Evolutionary conservation across 768 basidiomycete genomes (phyloP).

Genomic region (Leccinum arenicola): DNA sequence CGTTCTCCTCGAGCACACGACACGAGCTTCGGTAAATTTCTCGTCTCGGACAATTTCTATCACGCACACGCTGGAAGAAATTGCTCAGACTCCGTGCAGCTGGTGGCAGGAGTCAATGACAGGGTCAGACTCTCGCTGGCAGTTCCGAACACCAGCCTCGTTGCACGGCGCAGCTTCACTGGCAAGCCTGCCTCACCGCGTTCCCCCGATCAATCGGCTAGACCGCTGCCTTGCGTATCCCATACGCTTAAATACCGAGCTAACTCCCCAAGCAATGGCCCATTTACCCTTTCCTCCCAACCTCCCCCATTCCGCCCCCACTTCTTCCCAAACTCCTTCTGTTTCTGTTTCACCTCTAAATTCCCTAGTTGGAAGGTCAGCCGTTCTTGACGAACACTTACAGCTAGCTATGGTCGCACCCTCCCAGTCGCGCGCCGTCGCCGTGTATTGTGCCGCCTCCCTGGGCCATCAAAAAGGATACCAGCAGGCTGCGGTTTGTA

Average conservation of each 20-base stretch:
- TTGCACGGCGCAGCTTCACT: slow-evolving; percentile 21
- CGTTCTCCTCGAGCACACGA: neutral
- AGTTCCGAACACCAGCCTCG: slow-evolving; percentile 17
- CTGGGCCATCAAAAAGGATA: slow-evolving; percentile 61
- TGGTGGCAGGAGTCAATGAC: neutral
- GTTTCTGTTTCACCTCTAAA: neutral
- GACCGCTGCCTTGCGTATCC: slow-evolving; percentile 6
- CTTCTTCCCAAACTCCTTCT: neutral
- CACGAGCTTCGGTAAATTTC: neutral
- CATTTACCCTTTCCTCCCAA: slow-evolving; percentile 10
- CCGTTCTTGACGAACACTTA: slow-evolving; percentile 8
- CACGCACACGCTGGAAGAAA: neutral
- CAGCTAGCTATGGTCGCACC: slow-evolving; percentile 29
- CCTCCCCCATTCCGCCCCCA: neutral
- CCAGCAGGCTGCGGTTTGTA: slow-evolving; percentile 66
- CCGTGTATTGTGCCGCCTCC: slow-evolving; percentile 84
- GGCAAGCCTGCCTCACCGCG: neutral
- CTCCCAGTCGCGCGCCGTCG: slow-evolving; percentile 45
- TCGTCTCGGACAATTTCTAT: neutral
- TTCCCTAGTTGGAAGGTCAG: neutral
- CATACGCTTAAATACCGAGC: slow-evolving; percentile 27
- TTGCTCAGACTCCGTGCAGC: neutral
- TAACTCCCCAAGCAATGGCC: slow-evolving; percentile 1
- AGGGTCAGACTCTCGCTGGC: neutral
- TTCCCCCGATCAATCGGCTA: slow-evolving; percentile 11